Base-by-base conservation (phyloP, 805 yeast species). In the Clavispora fructus region DNA sequence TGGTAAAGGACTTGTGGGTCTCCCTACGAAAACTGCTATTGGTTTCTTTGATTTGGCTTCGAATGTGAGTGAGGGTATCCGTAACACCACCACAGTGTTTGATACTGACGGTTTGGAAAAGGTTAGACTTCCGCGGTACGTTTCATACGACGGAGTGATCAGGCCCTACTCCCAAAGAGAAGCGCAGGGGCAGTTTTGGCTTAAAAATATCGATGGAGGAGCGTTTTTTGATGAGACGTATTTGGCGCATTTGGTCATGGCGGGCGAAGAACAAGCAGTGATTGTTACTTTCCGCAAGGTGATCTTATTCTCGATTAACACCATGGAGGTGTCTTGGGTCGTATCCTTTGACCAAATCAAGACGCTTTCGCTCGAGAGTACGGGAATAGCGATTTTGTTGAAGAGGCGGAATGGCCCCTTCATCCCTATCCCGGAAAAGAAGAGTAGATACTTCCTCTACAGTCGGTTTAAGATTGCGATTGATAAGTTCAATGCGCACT, bases 11-110 rank as follows among this genome's bases (percentile, higher is more conserved):
- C 60, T 95, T n/a, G 80, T 94, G 46, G 99, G 99, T 0, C 68
- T 95, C 28, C 99, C 99, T 0, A 91, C 99, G 0, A 94, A 94
- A 69, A 88, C 98, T 0, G 96, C 97, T 0, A 90, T 92, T 55
- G 99, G 99, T 11, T 62, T 94, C 23, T 83, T 94, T 54, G 99
- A 94, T 61, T 73, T 95, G 51, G 96, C 98, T 0, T 85, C 87
- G 44, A 92, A 88, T 63, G 83, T 94, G 32, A 83, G 96, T 67
- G 97, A 91, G 61, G 98, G 98, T 26, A 90, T 95, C 41, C 77
- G 91, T 49, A 91, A 85, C 61, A 87, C 97, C 0, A 89, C 99
- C 0, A 87, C 96, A 0, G 92, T 87, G 1, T 85, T 89, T 61
- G 96, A 89, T 61, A 80, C 77, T 4, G 89, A 83, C 38, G 84